Conservation (phyloP, 2,329 filamentous ascomycete species). For the Fusarium keratoplasticum region DNA sequence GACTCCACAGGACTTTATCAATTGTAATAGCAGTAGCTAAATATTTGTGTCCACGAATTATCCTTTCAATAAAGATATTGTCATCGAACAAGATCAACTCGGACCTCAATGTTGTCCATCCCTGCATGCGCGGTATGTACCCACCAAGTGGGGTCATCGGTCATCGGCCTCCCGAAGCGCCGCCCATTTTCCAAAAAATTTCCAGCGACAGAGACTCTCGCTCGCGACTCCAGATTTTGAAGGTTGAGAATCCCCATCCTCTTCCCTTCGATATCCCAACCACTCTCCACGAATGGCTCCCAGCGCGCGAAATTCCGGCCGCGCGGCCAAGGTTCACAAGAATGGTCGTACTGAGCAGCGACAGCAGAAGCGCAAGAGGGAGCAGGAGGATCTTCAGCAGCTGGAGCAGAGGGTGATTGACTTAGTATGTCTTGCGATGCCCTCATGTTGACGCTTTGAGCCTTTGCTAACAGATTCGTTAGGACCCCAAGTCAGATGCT, state of each 20-base stretch:
- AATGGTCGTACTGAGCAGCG: constrained; percentile 48
- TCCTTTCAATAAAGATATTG: background rate
- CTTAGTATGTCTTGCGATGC: constrained; percentile 44
- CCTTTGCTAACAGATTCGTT: constrained; percentile 16
- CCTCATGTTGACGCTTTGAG: background rate
- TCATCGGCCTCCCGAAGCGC: constrained; percentile 33
- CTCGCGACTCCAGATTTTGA: constrained; percentile 26
- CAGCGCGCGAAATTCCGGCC: constrained; percentile 37
- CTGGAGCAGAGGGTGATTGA: constrained; percentile 49
- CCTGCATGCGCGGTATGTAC: background rate
- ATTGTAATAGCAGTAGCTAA: background rate
- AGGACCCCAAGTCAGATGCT: constrained; percentile 71
- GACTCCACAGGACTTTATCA: fast-evolving
- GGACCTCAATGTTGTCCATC: background rate
- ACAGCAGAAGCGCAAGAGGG: constrained; percentile 53
- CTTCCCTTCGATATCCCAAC: background rate
- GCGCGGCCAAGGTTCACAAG: constrained; percentile 43
- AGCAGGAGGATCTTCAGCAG: constrained; percentile 50
- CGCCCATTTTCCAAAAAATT: constrained; percentile 43
- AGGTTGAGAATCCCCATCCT: constrained; percentile 5
- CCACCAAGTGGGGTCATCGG: constrained; percentile 24
- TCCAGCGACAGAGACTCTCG: constrained; percentile 22
- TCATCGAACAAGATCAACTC: background rate
- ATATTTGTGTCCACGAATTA: fast-evolving
- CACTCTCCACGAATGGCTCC: constrained; percentile 36